phyloP scores from a whole-genome alignment of 495 filamentous ascomycete genomes.

The Xylaria curta region DNA sequence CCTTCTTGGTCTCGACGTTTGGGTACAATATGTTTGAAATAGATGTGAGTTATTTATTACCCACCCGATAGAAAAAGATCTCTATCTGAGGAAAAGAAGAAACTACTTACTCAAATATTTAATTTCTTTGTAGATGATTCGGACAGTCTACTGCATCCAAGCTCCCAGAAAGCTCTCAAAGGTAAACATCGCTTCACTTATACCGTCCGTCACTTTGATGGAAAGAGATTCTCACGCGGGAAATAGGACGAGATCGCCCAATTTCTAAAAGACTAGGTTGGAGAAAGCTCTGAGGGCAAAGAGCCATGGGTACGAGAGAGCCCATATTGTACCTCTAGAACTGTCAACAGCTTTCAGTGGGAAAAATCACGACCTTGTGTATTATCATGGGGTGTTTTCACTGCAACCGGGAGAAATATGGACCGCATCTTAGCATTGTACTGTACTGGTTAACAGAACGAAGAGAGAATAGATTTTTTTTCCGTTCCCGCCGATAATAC shows the following conservation, averaged over 20 bases:
- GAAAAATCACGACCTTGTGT: background rate
- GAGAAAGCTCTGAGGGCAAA: background rate
- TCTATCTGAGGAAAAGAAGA: background rate
- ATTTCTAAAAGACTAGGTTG: background rate
- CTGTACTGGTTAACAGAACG: background rate
- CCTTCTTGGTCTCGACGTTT: no score
- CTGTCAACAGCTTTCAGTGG: background rate
- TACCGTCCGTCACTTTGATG: background rate
- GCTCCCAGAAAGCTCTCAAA: slow-evolving; percentile 4
- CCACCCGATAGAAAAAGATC: background rate
- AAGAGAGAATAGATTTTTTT: no score
- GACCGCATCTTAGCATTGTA: background rate
- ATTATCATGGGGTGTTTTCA: background rate
- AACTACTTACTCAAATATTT: background rate
- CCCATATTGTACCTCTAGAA: background rate
- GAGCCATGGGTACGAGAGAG: background rate
- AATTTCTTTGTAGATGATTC: background rate
- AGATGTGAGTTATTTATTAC: no score
- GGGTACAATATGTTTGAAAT: no score
- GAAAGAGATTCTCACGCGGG: background rate
- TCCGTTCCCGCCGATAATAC: no score
- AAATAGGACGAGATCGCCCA: background rate
- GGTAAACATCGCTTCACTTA: background rate
- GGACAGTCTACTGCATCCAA: background rate
- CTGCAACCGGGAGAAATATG: background rate